Percentiles rank a stretch among this genome's conserved stretches.
phyloP scores from a whole-genome alignment of 1,139 yeast species.

The Nakaseomyces delphensis region DNA sequence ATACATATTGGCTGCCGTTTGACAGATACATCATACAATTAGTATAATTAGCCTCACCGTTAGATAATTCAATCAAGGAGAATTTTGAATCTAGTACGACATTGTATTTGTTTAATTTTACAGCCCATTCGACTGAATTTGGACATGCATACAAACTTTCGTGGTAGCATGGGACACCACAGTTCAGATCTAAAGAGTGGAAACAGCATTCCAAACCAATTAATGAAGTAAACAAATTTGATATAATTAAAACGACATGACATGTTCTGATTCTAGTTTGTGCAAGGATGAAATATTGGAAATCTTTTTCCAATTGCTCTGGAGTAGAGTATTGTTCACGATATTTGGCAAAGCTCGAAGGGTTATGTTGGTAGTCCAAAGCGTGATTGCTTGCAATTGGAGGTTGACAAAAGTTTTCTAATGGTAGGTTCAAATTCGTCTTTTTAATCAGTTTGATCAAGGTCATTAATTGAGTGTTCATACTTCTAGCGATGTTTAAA shows the following conservation, averaged over 20 bases:
- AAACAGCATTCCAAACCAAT: constrained; percentile 54
- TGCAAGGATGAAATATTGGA: constrained; percentile 67
- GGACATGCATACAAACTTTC: constrained; percentile 66
- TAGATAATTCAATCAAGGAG: constrained; percentile 46
- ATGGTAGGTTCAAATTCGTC: constrained; percentile 64
- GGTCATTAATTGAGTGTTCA: constrained; percentile 67
- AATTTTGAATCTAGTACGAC: constrained; percentile 40
- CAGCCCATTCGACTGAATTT: constrained; percentile 51
- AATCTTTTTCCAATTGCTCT: constrained; percentile 42
- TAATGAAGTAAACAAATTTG: constrained; percentile 60
- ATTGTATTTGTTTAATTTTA: constrained; percentile 31
- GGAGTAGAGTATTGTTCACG: constrained; percentile 30
- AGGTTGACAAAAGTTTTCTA: constrained; percentile 53
- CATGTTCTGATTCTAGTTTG: constrained; percentile 84
- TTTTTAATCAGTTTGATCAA: constrained; percentile 71
- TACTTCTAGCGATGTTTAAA: constrained; percentile 58
- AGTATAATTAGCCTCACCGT: constrained; percentile 46
- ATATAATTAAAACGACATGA: constrained; percentile 66
- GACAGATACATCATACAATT: constrained; percentile 44
- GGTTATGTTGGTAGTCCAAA: constrained; percentile 31
- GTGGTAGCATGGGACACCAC: constrained; percentile 61
- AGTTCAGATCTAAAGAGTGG: constrained; percentile 50
- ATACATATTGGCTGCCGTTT: constrained; percentile 35
- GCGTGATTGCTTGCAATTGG: constrained; percentile 37
- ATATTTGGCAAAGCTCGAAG: constrained; percentile 31